Percentiles rank a stretch among this genome's conserved stretches.
Evolutionary conservation across 257 asterid species (phyloP).

Genomic region (Prunella vulgaris): DNA sequence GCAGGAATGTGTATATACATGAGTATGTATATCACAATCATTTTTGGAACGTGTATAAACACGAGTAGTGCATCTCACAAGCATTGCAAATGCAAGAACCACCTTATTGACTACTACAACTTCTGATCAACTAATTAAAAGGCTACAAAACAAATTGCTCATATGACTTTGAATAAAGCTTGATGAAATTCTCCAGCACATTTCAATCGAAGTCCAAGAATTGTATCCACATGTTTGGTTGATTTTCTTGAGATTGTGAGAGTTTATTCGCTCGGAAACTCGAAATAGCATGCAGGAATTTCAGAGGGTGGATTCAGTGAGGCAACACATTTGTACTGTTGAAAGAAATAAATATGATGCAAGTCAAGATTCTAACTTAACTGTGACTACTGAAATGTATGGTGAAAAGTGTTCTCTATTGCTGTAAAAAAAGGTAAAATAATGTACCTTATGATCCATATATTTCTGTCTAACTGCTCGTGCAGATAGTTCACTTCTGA

Average conservation of each 20-base stretch:
- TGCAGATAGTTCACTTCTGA: conserved; percentile 28
- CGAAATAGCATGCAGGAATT: conserved; percentile 35
- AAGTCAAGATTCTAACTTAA: background rate
- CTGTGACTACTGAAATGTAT: background rate
- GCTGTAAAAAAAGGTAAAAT: background rate
- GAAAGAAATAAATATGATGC: conserved; percentile 10
- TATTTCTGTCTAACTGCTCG: conserved; percentile 43
- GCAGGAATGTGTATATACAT: conserved; percentile 13
- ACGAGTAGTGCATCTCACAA: conserved; percentile 3
- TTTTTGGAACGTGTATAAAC: conserved; percentile 16
- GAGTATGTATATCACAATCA: no score
- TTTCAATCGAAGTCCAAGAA: background rate
- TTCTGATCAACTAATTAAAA: background rate
- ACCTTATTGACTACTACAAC: background rate
- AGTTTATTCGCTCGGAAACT: conserved; percentile 28
- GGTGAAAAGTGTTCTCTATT: no score
- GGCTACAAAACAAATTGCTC: background rate
- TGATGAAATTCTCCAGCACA: background rate
- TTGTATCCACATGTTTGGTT: background rate
- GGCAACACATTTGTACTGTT: conserved; percentile 49
- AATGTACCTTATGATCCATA: conserved; percentile 45
- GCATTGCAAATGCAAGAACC: background rate
- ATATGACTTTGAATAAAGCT: background rate
- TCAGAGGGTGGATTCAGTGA: conserved; percentile 28
- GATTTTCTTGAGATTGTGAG: conserved; percentile 1